Conservation (phyloP, 257 asterid species). For the Lantana camara region DNA sequence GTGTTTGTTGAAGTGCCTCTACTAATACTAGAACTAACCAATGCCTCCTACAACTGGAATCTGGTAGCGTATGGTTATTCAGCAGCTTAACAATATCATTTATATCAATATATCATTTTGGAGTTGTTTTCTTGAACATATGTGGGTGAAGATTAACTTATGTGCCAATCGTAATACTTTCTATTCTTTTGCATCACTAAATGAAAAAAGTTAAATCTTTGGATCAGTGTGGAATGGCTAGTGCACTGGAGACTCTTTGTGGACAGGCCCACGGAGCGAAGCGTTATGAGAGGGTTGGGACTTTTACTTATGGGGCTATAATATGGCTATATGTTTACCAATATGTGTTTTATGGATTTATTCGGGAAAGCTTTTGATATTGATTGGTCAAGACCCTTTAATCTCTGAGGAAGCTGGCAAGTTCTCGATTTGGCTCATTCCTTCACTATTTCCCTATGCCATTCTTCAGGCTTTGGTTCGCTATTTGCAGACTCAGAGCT, state of each 20-base stretch:
- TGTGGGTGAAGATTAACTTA: too few relatives aligned
- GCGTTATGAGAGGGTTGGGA: constrained; percentile 47
- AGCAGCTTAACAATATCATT: too few relatives aligned
- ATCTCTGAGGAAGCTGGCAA: constrained; percentile 55
- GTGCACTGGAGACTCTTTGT: constrained; percentile 63
- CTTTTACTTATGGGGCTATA: constrained; percentile 39
- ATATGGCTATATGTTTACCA: constrained; percentile 49
- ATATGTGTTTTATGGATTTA: constrained; percentile 44
- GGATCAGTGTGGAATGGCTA: constrained; percentile 55
- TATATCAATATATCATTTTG: too few relatives aligned
- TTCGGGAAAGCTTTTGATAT: constrained; percentile 37
- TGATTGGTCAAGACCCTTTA: constrained; percentile 53
- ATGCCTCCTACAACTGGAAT: too few relatives aligned
- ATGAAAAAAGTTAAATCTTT: too few relatives aligned
- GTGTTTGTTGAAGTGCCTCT: too few relatives aligned
- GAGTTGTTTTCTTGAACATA: too few relatives aligned
- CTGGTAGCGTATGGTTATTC: too few relatives aligned
- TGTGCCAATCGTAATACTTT: background rate
- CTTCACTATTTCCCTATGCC: constrained; percentile 50
- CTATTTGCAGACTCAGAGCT: constrained; percentile 53
- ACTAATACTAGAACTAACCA: too few relatives aligned
- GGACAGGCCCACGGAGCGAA: constrained; percentile 69
- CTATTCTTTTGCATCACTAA: too few relatives aligned
- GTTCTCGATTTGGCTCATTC: constrained; percentile 45
- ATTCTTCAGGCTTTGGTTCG: constrained; percentile 48